Percentiles rank a stretch among this genome's conserved stretches.
Evolutionary conservation across 768 basidiomycete species (phyloP).

Genomic region (Agrocybe praecox): DNA sequence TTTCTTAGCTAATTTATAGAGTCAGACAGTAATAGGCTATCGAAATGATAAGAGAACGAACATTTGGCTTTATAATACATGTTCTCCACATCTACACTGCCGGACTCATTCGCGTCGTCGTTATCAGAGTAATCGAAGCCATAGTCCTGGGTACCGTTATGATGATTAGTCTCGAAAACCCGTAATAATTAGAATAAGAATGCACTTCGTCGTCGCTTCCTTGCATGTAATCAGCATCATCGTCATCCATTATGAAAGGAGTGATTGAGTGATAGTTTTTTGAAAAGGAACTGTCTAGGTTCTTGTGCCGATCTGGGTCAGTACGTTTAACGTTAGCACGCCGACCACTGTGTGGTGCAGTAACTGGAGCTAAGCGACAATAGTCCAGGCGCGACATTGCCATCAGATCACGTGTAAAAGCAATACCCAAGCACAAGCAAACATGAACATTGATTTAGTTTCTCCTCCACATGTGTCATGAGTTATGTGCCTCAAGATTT

Average conservation of each 20-base stretch:
- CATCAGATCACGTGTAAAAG: conserved; percentile 1
- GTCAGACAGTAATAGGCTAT: conserved; percentile 1
- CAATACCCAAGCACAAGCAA: neutral
- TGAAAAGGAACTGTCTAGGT: neutral
- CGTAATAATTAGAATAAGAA: conserved; percentile 4
- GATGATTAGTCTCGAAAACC: conserved; percentile 4
- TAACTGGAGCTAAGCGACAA: neutral
- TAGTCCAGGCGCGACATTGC: conserved; percentile 1
- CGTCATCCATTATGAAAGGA: conserved; percentile 73
- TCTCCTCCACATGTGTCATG: neutral
- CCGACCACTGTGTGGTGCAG: neutral
- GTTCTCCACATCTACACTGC: conserved; percentile 91
- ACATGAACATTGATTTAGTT: neutral
- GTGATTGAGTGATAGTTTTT: neutral
- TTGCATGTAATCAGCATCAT: conserved; percentile 94
- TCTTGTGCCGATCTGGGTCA: conserved; percentile 4
- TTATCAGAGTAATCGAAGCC: conserved; percentile 96
- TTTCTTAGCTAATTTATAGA: conserved; percentile 71
- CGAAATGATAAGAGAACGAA: conserved; percentile 37
- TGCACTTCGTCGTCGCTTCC: conserved; percentile 82
- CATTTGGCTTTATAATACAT: conserved; percentile 98
- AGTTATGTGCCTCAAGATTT: neutral
- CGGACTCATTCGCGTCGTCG: conserved; percentile 79
- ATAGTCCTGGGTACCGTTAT: conserved; percentile 65
- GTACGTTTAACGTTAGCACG: neutral